phyloP scores from a whole-genome alignment of 768 basidiomycete species.

The Mycena kentingensis region DNA sequence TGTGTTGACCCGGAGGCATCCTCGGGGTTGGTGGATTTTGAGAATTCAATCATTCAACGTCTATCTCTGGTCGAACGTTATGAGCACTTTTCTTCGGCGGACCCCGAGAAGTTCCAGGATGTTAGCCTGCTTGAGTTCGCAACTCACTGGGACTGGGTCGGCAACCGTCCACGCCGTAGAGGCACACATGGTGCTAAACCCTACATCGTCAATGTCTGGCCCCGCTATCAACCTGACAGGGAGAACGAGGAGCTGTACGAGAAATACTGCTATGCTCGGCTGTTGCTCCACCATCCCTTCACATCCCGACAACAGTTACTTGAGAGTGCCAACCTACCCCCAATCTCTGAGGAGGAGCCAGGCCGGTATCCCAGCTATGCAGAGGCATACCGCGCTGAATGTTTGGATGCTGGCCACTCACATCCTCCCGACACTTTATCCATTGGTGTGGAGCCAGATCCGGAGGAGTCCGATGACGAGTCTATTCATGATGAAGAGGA shows the following conservation, averaged over 20 bases:
- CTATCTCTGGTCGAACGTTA: background rate
- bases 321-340: background rate
- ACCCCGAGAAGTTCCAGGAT: background rate
- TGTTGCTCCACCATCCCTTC: slow-evolving; percentile 24
- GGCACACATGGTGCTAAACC: slow-evolving; percentile 5
- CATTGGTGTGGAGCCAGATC: slow-evolving; percentile 9
- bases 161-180: background rate
- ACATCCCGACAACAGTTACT: background rate
- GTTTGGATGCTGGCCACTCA: slow-evolving; percentile 3
- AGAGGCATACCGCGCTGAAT: slow-evolving; percentile 15
- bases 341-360: background rate
- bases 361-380: slow-evolving; percentile 10
- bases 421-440: slow-evolving; percentile 11
- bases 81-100: background rate
- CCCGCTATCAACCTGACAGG: slow-evolving; percentile 3
- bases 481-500: slow-evolving; percentile 15
- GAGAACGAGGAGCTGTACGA: slow-evolving; percentile 16
- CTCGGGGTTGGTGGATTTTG: slow-evolving; percentile 3
- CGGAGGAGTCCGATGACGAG: slow-evolving; percentile 18
- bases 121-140: slow-evolving; percentile 15
- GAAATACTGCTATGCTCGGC: slow-evolving; percentile 22
- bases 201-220: slow-evolving; percentile 18
- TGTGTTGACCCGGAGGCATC: slow-evolving; percentile 7
- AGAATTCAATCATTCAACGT: background rate
- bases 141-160: slow-evolving; percentile 7